Base-by-base conservation (phyloP, 2,329 filamentous ascomycete genomes). In the Xylogone sp. region DNA sequence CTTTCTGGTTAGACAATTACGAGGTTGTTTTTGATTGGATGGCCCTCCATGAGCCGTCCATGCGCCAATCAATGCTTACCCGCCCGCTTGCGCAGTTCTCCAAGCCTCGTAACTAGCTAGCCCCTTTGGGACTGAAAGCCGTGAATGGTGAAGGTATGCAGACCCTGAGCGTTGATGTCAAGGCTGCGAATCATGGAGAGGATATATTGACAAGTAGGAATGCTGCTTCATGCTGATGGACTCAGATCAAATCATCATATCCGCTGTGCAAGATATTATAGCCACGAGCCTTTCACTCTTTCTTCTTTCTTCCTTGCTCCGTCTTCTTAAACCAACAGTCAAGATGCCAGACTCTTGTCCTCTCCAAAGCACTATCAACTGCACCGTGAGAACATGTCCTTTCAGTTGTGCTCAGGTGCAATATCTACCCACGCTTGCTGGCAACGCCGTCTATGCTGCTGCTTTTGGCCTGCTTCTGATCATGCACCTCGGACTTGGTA, bases 401-500 rank as follows among this genome's bases (percentile, higher is more conserved):
- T 39, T 59, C 18, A 50, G 34, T 20, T 42, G 43, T 16, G 54
- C 49, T 20, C 46, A 56, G 42, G 43, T 59, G 3, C 49, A 49
- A 44, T 84, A 83, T 63, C 68, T 75, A 21, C 81, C 81, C 0
- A 73, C 66, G 43, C 65, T 80, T 1, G 69, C 66, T 4, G 78
- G 73, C 21, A 82, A 81, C 58, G 68, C 72, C 46, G 73, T 79
- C 65, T 81, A 79, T 59, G 58, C 71, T 0, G 73, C 70, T 29
- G 71, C 78, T 59, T 83, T 81, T 59, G 76, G 66, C n/a, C 31
- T 81, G 2, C 69, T 74, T 49, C 68, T 77, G 3, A 10, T 79
- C 5, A 59, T 71, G 21, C 79, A 83, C 45, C 43, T 80, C 21
- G 67, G 63, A 1, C 65, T 80, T 8, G 78, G 79, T 5, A 65